Conservation (phyloP, 257 asterid genomes). For the Solanum bulbocastanum region DNA sequence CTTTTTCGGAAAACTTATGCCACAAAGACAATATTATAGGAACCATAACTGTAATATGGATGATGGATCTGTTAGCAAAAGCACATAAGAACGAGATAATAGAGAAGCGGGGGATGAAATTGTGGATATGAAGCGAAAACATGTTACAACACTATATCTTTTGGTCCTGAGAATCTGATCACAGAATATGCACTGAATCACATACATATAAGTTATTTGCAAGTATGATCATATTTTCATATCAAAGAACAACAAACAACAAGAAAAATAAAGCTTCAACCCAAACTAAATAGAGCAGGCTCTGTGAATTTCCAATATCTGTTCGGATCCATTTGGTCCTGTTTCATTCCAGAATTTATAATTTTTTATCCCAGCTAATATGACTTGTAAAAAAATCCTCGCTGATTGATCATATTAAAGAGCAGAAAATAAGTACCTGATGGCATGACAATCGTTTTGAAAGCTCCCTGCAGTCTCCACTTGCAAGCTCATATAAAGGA, state of each 20-base stretch:
- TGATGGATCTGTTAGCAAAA: not conserved
- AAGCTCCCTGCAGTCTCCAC: conserved; percentile 47
- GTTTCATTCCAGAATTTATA: not conserved
- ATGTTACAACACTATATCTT: not conserved
- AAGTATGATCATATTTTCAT: not conserved
- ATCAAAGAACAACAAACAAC: not conserved
- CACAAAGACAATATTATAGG: not conserved
- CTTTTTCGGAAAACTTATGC: not conserved
- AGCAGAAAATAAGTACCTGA: conserved; percentile 35
- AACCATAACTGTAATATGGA: not conserved
- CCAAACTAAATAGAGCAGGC: not conserved
- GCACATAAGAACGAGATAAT: not conserved
- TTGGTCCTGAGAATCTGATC: not conserved
- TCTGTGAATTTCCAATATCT: not conserved
- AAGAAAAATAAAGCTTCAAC: not conserved
- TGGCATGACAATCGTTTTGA: conserved; percentile 73
- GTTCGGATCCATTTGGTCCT: not conserved
- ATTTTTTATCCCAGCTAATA: not conserved
- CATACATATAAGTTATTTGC: not conserved
- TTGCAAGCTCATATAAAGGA: conserved; percentile 65
- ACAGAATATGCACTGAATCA: not conserved
- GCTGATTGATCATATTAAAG: not conserved
- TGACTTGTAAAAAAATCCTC: not conserved
- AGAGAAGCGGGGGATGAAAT: not conserved
- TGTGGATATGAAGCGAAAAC: not conserved